Base-by-base conservation (phyloP, 495 filamentous ascomycete genomes). In the Podospora anserina region DNA sequence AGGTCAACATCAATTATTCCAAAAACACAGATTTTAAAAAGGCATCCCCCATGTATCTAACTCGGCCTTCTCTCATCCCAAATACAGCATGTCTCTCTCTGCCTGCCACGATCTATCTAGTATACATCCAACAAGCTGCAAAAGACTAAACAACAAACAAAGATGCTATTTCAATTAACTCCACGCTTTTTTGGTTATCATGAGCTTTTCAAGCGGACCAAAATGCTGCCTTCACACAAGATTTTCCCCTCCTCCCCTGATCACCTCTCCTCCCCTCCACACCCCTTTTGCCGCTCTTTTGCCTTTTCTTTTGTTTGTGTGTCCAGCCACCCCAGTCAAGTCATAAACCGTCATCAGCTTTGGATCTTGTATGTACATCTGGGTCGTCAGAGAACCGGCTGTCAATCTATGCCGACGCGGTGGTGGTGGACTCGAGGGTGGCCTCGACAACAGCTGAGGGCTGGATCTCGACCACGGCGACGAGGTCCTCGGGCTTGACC, bases 181-280 rank as follows among this genome's bases (percentile, higher is more conserved):
- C 23, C 56, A 20, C 56, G 56, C 56, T 58, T 58, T 58, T 58
- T 58, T 20, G 23, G n/a, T 20, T 58, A 20, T 58, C 19, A 58
- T 58, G 54, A 20, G 20, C 56, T 58, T 58, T 58, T 58, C 3
- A 20, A 58, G 56, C 19, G 56, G 56, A 27, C 56, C 56, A 58
- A 58, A 20, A 20, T 20, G 23, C 20, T 9, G 23, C 39, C 39
- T 49, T 49, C 7, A 58, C 9, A 58, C 9, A 58, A 27, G 6
- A 11, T 2, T 30, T 61, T 61, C 32, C 30, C 27, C 32, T 61
- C 59, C 27, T 23, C 23, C 23, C 23, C 1, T 23, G 23, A 23
- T 23, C 23, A 23, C 1, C 23, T 23, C 23, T 23, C 1, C 23
- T 23, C 23, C 19, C 56, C 18, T 59, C 9, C 18, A 9, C 23